These are phyloP conservation scores for Xylaria sp. DNA, from an alignment of 2,329 filamentous ascomycete species.

Conservation along the genomic window DNA sequence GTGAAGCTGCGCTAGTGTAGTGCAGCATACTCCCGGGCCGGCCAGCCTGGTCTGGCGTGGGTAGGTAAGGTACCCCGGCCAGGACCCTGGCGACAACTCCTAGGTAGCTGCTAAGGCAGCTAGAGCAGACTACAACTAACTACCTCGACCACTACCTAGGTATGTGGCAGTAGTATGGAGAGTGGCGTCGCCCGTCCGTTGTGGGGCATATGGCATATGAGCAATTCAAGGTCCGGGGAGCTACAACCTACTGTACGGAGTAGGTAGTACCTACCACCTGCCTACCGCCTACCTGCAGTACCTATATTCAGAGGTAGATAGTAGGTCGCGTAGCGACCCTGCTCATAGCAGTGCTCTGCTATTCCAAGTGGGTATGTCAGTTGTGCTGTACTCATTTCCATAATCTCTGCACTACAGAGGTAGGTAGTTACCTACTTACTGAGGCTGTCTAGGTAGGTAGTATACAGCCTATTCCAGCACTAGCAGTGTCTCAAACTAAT, in stretches of 20 bases:
- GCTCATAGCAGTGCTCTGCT: slow-evolving; percentile 4
- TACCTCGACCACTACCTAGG: not conserved
- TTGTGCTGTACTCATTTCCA: not conserved
- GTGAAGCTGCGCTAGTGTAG: slow-evolving; percentile 14
- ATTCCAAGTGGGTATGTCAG: slow-evolving; percentile 8
- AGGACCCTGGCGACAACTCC: not conserved
- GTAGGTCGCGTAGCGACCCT: slow-evolving; percentile 9
- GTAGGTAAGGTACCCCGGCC: slow-evolving; percentile 11
- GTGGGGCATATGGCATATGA: slow-evolving; percentile 4
- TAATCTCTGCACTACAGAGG: not conserved
- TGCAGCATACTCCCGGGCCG: slow-evolving; percentile 31
- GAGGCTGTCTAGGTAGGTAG: too few relatives aligned
- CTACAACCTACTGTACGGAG: not conserved
- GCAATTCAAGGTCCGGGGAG: slow-evolving; percentile 2
- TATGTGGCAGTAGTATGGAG: slow-evolving; percentile 5
- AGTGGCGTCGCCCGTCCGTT: slow-evolving; percentile 5
- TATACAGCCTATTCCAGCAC: too few relatives aligned
- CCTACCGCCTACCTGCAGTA: not conserved
- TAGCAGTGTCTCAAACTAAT: not conserved
- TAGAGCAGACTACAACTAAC: not conserved
- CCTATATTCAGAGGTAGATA: not conserved
- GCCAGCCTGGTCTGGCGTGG: slow-evolving; percentile 30
- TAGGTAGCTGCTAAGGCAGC: not conserved
- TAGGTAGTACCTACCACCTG: not conserved
- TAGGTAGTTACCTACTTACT: too few relatives aligned